Base-by-base conservation (phyloP, 306 rosid species). In the Castanea crenata region DNA sequence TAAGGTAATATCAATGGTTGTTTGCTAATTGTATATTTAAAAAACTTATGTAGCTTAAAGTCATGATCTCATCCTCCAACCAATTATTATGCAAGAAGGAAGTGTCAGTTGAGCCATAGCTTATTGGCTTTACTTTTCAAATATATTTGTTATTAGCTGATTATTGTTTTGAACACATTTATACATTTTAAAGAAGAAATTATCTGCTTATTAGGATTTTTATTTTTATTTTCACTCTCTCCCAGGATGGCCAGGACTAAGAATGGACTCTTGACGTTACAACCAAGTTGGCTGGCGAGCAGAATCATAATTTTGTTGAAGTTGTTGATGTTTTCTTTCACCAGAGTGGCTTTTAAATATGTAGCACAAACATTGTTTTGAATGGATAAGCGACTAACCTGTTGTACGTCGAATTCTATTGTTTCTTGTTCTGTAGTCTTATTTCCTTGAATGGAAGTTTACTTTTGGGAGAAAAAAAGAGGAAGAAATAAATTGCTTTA, bases 171-270 rank as follows among this genome's bases (percentile, higher is more conserved):
- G 65, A 2, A 1, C 41, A 19, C n/a, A 44, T 23, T 20, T 46
- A 20, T 63, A 44, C 44, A 18, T 73, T 2, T 16, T 6, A 18
- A 67, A 23, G 71, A n/a, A 59, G 67, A 21, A 49, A 69, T 62
- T 70, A 63, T 59, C 18, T 15, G 72, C 54, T 68, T 68, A 35
- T 34, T 35, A 68, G 49, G 46, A 67, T 6, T 41, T 41, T 41
- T 71, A 55, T 41, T 21, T 10, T 31, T 54, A 62, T 57, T 55
- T 20, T 59, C 51, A 18, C 70, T 73, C 15, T 38, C 56, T 74
- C 74, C 55, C 85, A 85, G 88, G 85, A 78, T 9, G 68, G 59
- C 55, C 73, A 77, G 54, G 80, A 81, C 78, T 77, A 77, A 81
- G 76, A 70, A 65, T 56, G 25, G 13, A 38, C 69, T 84, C 58